Conservation (phyloP, 1,284 basidiomycete species). For the Cystobasidiaceae sp. region DNA sequence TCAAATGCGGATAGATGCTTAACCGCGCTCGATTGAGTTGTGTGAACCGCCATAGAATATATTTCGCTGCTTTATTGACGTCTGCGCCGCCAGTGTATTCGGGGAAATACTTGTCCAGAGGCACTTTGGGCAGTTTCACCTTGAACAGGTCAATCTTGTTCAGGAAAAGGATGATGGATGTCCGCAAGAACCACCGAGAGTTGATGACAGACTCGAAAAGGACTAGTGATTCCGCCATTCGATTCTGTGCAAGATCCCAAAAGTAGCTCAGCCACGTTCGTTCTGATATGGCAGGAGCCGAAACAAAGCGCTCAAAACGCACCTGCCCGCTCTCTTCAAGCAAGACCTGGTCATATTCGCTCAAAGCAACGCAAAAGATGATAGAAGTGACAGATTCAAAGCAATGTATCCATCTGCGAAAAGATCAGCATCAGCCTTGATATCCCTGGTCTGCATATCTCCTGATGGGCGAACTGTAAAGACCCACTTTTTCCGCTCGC, state of each 20-base stretch:
- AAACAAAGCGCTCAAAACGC: no score
- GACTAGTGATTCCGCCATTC: slow-evolving; percentile 88
- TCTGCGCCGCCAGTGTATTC: slow-evolving; percentile 85
- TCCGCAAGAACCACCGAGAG: slow-evolving; percentile 92
- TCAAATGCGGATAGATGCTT: slow-evolving; percentile 79
- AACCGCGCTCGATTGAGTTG: slow-evolving; percentile 84
- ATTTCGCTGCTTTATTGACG: slow-evolving; percentile 97
- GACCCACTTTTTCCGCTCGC: slow-evolving; percentile 82
- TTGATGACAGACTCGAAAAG: slow-evolving; percentile 96
- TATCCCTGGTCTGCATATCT: slow-evolving; percentile 65
- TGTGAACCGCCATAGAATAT: slow-evolving; percentile 95
- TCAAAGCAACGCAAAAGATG: slow-evolving; percentile 76
- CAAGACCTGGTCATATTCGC: slow-evolving; percentile 85
- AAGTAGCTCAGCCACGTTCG: no score
- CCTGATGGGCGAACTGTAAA: slow-evolving; percentile 41
- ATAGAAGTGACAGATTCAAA: slow-evolving; percentile 62
- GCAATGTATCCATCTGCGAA: slow-evolving; percentile 49
- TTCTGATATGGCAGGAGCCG: no score
- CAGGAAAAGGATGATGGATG: slow-evolving; percentile 51
- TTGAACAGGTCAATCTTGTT: slow-evolving; percentile 59
- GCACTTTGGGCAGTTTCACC: slow-evolving; percentile 77
- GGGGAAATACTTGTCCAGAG: slow-evolving; percentile 82
- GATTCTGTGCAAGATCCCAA: no score
- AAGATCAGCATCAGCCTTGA: no score
- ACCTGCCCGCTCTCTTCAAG: slow-evolving; percentile 91